phyloP scores from a whole-genome alignment of 345 rosid genomes.

The Rhizophora apiculata region DNA sequence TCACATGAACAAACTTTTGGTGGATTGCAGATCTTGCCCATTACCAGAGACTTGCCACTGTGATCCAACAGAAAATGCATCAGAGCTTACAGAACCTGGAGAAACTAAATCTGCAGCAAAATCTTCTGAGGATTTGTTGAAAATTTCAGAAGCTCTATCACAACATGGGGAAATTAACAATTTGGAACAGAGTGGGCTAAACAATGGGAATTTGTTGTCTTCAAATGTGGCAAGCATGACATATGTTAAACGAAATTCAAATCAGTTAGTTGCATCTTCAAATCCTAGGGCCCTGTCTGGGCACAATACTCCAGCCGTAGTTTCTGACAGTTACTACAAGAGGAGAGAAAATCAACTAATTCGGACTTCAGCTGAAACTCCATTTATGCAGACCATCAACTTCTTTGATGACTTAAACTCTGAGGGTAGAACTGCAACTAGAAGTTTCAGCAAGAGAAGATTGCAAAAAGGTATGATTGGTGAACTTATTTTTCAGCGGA shows the following conservation, averaged over 20 bases:
- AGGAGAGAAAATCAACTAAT: slow-evolving; percentile 79
- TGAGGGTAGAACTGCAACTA: slow-evolving; percentile 37
- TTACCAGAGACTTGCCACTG: slow-evolving; percentile 38
- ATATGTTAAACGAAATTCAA: slow-evolving; percentile 72
- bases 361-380: slow-evolving; percentile 53
- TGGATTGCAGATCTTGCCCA: slow-evolving; percentile 34
- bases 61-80: slow-evolving; percentile 37
- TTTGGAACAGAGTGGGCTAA: slow-evolving; percentile 40
- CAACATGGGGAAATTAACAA: slow-evolving; percentile 38
- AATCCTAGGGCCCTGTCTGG: slow-evolving; percentile 28
- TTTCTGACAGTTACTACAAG: slow-evolving; percentile 73
- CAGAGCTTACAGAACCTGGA: slow-evolving; percentile 36
- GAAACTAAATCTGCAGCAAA: slow-evolving; percentile 40
- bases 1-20: slow-evolving; percentile 26
- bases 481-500: neutral
- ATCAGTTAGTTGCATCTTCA: slow-evolving; percentile 81
- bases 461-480: slow-evolving; percentile 44
- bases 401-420: slow-evolving; percentile 34
- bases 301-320: slow-evolving; percentile 30
- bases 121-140: slow-evolving; percentile 37
- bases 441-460: slow-evolving; percentile 40
- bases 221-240: slow-evolving; percentile 44
- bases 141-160: slow-evolving; percentile 35
- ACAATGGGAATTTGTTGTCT: slow-evolving; percentile 34
- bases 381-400: slow-evolving; percentile 26